Evolutionary conservation across 2,329 filamentous ascomycete genomes (phyloP), one percentile per base, ranked within the genome.

Genomic region (Fusarium xyrophilum): DNA sequence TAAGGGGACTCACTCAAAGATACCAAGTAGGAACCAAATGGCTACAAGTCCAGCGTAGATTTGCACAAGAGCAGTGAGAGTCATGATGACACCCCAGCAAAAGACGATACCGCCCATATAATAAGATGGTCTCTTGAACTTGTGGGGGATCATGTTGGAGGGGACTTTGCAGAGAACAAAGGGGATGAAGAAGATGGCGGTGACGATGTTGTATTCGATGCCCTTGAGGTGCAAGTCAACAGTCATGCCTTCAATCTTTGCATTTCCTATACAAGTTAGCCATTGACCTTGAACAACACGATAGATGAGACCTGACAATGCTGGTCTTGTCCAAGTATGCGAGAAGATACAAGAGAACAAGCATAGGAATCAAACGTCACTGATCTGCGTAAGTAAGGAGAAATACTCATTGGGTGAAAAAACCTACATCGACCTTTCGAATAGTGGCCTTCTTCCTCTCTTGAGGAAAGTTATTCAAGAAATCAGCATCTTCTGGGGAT

Each of bases 151-250:
- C 58, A 63, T 63, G 23, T 63, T 63, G 6, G 60, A 63, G 4
- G 60, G 60, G 8, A 63, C 60, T 21, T 63, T 59, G 13, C 52
- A 68, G 14, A 68, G 23, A 6, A 60, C 56, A 4, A 68, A 68
- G 1, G 65, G 56, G 17, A 68, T 61, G 32, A 70, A 70, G 51
- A 70, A 70, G 8, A 83, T 76, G 1, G 81, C 80, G 10, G 83
- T 73, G 14, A 76, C 77, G 27, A 79, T 80, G 74, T 91, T 91
- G 77, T 90, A 92, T 73, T 89, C 82, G 28, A 82, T 81, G 2
- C 42, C 44, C 14, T 57, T 63, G 44, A 75, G 71, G 15, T 56
- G 28, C 15, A 75, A 65, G 25, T 75, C 71, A 1, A 40, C 47
- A 4, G 72, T 71, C 73, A 75, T 75, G 25, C 73, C 73, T 9